Conservation (phyloP, 176 grass and related monocot species). For the Aegilops longissima region DNA sequence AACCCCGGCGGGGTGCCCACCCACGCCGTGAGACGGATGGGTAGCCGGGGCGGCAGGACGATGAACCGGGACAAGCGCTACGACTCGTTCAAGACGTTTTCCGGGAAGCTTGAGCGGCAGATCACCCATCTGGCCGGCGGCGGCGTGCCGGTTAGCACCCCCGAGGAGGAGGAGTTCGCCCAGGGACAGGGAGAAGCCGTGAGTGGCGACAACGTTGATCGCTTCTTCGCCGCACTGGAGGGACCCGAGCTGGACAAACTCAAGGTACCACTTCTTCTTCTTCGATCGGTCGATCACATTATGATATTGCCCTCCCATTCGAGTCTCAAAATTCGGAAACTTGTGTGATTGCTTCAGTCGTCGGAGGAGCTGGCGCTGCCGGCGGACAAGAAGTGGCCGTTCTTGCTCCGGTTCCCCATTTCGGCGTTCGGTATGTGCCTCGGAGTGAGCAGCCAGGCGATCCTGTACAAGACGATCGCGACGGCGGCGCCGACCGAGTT, state of each 20-base stretch:
- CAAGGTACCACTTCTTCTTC: constrained; percentile 32
- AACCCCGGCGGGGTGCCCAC: constrained; percentile 17
- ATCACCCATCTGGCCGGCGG: constrained; percentile 55
- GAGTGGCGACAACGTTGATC: constrained; percentile 37
- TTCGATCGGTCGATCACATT: no score
- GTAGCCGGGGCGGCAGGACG: not conserved
- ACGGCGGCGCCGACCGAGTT: constrained; percentile 63
- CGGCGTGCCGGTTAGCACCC: constrained; percentile 25
- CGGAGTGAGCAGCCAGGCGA: constrained; percentile 89
- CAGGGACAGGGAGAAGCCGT: not conserved
- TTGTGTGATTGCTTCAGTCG: constrained; percentile 22
- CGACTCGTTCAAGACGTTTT: constrained; percentile 90
- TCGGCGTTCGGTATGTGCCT: constrained; percentile 88
- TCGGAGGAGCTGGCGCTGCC: constrained; percentile 71
- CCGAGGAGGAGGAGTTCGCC: not conserved
- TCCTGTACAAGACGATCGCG: constrained; percentile 77
- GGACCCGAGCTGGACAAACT: constrained; percentile 86
- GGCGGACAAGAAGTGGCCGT: constrained; percentile 85
- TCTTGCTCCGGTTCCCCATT: constrained; percentile 84
- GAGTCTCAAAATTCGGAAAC: not conserved
- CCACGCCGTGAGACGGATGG: not conserved
- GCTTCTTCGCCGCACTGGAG: constrained; percentile 84
- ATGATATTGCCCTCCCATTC: not conserved
- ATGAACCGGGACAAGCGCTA: constrained; percentile 52
- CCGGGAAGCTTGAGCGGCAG: constrained; percentile 77